These are phyloP conservation scores for Epipyxis sp. DNA, from an alignment of 108 stramenopile species.

Conservation along the genomic window DNA sequence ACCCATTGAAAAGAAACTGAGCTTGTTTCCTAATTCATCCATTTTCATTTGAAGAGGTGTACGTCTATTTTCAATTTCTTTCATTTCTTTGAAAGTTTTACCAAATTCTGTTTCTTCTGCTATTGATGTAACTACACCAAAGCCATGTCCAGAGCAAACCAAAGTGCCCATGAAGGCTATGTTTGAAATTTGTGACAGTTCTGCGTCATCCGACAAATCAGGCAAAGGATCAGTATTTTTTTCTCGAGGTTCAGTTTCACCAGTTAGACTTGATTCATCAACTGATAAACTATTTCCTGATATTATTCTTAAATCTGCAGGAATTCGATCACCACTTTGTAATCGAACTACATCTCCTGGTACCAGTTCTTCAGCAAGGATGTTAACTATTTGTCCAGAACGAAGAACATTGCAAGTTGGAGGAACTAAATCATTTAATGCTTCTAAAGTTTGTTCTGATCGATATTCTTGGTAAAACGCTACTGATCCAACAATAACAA, in stretches of 20 bases:
- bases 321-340: slow-evolving; percentile 80
- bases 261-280: slow-evolving; percentile 84
- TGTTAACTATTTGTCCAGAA: slow-evolving; percentile 64
- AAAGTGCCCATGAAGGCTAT: slow-evolving; percentile 89
- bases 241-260: slow-evolving; percentile 75
- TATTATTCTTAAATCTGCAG: slow-evolving; percentile 88
- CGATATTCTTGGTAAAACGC: slow-evolving; percentile 92
- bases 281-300: slow-evolving; percentile 69
- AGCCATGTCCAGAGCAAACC: slow-evolving; percentile 76
- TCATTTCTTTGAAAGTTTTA: slow-evolving; percentile 74
- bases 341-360: slow-evolving; percentile 88
- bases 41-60: slow-evolving; percentile 90
- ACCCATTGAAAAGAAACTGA: slow-evolving; percentile 70
- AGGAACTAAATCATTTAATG: slow-evolving; percentile 76
- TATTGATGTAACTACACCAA: slow-evolving; percentile 79
- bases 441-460: slow-evolving; percentile 77
- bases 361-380: slow-evolving; percentile 78
- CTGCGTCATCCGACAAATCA: not conserved
- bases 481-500: slow-evolving; percentile 82
- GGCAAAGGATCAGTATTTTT: slow-evolving; percentile 61
- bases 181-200: slow-evolving; percentile 66
- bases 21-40: slow-evolving; percentile 81
- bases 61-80: slow-evolving; percentile 67
- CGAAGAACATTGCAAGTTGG: slow-evolving; percentile 76
- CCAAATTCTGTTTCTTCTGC: slow-evolving; percentile 85